A percentile compares a stretch with the other conserved stretches of the same genome.
Conservation (phyloP, 106 monocot species). For the Iris macrosiphon region DNA sequence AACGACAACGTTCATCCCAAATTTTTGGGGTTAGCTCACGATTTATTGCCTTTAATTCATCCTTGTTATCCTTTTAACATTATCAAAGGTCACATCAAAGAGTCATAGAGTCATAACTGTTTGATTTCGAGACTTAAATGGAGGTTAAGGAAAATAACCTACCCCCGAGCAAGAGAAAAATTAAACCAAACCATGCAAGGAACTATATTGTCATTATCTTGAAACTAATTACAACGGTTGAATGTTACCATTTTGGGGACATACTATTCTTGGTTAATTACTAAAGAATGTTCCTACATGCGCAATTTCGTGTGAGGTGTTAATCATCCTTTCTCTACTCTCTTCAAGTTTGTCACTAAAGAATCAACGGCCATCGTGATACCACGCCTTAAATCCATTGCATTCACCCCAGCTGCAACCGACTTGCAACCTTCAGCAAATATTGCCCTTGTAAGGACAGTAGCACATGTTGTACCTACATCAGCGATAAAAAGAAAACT, state of each 20-base stretch:
- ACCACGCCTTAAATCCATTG: slow-evolving; percentile 71
- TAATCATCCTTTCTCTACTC: slow-evolving; percentile 68
- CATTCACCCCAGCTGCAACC: slow-evolving; percentile 76
- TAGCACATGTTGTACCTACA: slow-evolving; percentile 68
- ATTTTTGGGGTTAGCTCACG: too few relatives aligned
- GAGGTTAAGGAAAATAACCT: too few relatives aligned
- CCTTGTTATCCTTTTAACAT: too few relatives aligned
- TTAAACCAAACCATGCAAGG: background rate
- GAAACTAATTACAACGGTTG: background rate
- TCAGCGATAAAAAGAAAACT: background rate
- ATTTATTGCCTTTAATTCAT: too few relatives aligned
- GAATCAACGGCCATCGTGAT: slow-evolving; percentile 77
- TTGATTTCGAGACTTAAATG: too few relatives aligned
- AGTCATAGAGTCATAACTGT: too few relatives aligned
- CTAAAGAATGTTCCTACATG: slow-evolving; percentile 24
- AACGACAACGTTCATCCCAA: background rate
- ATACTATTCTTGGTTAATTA: too few relatives aligned
- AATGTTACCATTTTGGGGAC: too few relatives aligned
- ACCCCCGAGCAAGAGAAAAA: background rate
- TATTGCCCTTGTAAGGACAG: slow-evolving; percentile 57
- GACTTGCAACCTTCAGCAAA: slow-evolving; percentile 70
- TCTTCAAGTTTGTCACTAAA: slow-evolving; percentile 60
- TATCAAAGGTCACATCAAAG: background rate
- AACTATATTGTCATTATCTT: background rate
- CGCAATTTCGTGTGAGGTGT: slow-evolving; percentile 71